Conservation (phyloP, 2,329 filamentous ascomycete genomes). For the Arachnopeziza araneosa region DNA sequence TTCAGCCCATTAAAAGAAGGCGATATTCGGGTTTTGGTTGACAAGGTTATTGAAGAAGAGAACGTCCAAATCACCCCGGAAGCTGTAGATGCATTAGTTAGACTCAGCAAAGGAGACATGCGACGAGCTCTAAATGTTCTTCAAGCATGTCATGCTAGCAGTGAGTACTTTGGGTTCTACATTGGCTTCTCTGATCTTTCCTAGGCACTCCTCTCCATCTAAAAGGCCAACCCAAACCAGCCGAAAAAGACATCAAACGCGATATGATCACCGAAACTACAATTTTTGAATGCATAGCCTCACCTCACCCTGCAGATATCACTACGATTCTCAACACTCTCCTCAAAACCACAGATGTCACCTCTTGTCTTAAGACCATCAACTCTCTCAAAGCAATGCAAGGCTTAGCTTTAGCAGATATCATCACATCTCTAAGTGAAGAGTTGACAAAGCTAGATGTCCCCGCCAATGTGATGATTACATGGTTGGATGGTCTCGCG, state of each 20-base stretch:
- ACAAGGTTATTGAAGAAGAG: constrained; percentile 86
- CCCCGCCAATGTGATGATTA: constrained; percentile 77
- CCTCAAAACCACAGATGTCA: constrained; percentile 79
- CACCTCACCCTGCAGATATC: constrained; percentile 86
- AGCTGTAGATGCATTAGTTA: constrained; percentile 78
- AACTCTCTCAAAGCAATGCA: constrained; percentile 81
- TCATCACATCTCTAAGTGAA: constrained; percentile 79
- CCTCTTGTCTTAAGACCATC: constrained; percentile 80
- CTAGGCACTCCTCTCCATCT: constrained; percentile 63
- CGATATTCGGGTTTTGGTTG: constrained; percentile 80
- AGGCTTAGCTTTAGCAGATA: constrained; percentile 87
- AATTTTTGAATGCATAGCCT: constrained; percentile 97
- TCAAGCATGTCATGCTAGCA: constrained; percentile 93
- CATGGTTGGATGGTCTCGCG: constrained; percentile 85
- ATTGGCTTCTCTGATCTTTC: neutral
- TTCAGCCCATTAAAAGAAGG: constrained; percentile 88
- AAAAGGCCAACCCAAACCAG: constrained; percentile 53
- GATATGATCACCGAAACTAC: constrained; percentile 86
- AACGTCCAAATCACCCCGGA: constrained; percentile 74
- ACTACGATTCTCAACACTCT: constrained; percentile 78
- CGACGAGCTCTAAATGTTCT: constrained; percentile 88
- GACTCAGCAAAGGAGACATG: constrained; percentile 93
- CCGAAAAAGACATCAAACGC: constrained; percentile 61
- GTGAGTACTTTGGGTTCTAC: constrained; percentile 42
- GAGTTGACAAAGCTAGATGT: constrained; percentile 80